Evolutionary conservation across 805 yeast species (phyloP), one percentile per base, ranked within the genome.

Genomic region (Monosporozyma siamensis): DNA sequence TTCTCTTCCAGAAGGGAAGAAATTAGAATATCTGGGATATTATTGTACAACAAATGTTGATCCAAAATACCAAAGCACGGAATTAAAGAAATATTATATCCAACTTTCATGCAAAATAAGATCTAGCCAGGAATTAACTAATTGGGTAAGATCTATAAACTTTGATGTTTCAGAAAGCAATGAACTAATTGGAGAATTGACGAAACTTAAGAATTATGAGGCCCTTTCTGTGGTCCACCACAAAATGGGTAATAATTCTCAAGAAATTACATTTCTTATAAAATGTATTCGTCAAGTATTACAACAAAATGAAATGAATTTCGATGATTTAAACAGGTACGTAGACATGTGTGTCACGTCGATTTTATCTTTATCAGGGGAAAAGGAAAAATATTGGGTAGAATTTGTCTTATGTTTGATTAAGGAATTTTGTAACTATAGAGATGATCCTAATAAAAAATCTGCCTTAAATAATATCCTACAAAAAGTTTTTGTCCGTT

Each of bases 391-490:
- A 5, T 50, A 54, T 30, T 61, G 64, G 63, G 41, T 54, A 3
- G 44, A 47, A 18, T 31, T 59, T 2, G 44, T 58, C 3, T 49
- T 56, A 10, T 49, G 48, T 34, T 38, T 59, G 20, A 42, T 58
- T 11, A 43, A 37, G 17, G 44, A 47, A 22, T 44, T 44, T 41
- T 31, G 36, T 35, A 6, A 48, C 47, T 31, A 52, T 44, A 22
- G 38, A 27, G 21, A 39, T 49, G 14, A 27, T 56, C 8, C 52
- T 51, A 37, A 40, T 40, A 27, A 40, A 6, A 25, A 24, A 4
- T 8, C 40, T 29, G 39, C 40, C 6, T 51, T 50, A 34, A 52
- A 47, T 25, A 41, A 35, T 24, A 41, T 51, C 10, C 18, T 59
- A 9, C 55, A 54, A 38, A 41, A 40, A 18, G 40, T 55, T 2